Conservation (phyloP, 139 green algal species). For the Parachlorella kessleri region DNA sequence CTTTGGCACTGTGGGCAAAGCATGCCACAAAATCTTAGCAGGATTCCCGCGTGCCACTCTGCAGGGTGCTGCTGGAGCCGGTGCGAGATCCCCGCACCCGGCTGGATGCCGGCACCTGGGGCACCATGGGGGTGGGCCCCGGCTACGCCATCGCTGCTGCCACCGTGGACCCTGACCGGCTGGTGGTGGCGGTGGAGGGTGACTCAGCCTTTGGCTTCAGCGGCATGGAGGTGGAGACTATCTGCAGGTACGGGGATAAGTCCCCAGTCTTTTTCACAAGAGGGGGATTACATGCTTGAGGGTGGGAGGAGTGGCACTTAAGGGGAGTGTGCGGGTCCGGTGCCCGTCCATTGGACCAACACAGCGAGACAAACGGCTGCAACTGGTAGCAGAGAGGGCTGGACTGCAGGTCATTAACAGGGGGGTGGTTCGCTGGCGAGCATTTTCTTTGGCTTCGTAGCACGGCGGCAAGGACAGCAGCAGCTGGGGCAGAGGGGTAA, state of each 20-base stretch:
- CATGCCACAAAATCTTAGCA: no score
- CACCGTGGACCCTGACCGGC: constrained; percentile 32
- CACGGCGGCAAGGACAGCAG: no score
- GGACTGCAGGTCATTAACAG: no score
- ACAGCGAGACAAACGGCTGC: no score
- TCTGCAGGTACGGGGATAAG: constrained; percentile 45
- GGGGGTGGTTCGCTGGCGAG: no score
- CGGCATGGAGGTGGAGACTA: constrained; percentile 79
- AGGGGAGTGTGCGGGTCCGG: not conserved
- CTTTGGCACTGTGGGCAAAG: no score
- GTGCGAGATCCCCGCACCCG: constrained; percentile 57
- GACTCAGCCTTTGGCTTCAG: constrained; percentile 89
- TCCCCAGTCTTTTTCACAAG: no score
- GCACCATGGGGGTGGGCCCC: constrained; percentile 86
- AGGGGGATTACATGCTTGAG: no score
- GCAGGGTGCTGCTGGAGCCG: constrained; percentile 55
- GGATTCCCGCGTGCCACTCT: not conserved
- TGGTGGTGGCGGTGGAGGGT: constrained; percentile 79
- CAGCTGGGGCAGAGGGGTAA: no score
- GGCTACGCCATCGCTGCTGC: constrained; percentile 66
- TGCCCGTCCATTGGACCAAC: no score
- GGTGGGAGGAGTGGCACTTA: not conserved
- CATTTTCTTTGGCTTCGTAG: no score
- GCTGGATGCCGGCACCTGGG: constrained; percentile 82
- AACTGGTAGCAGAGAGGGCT: no score